Percentiles rank a stretch among this genome's conserved stretches.
These are phyloP conservation scores for Atractiella rhizophila DNA, from an alignment of 768 basidiomycete species.

Conservation along the genomic window DNA sequence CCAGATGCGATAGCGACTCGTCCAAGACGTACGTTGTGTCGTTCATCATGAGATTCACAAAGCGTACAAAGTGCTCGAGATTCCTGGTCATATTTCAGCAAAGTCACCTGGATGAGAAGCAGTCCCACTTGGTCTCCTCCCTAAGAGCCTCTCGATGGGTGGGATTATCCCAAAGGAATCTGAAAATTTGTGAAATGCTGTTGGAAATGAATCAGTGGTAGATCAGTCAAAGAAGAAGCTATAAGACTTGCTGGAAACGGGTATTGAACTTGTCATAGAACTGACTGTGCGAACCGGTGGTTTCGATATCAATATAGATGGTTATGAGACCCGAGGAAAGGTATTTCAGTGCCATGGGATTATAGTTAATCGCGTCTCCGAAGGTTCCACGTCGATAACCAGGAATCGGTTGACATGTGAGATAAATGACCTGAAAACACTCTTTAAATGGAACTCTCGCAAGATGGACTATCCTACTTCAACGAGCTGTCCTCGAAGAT, in stretches of 20 bases:
- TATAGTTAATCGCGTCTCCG: constrained; percentile 54
- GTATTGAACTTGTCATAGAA: constrained; percentile 94
- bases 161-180: constrained; percentile 75
- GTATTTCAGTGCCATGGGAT: constrained; percentile 60
- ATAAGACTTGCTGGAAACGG: constrained; percentile 19
- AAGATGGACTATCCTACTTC: constrained; percentile 28
- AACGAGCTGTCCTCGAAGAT: constrained; percentile 85
- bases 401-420: constrained; percentile 36
- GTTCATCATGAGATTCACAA: constrained; percentile 95
- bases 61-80: constrained; percentile 77
- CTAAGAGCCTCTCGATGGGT: constrained; percentile 65
- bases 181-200: constrained; percentile 54
- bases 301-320: constrained; percentile 94
- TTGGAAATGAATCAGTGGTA: too few species aligned
- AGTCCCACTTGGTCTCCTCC: constrained; percentile 42
- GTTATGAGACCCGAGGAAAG: constrained; percentile 74
- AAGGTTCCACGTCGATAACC: constrained; percentile 42
- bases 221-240: too few species aligned
- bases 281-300: constrained; percentile 88
- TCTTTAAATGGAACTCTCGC: constrained; percentile 2
- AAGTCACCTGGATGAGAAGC: neutral
- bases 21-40: constrained; percentile 96
- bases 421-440: constrained; percentile 37
- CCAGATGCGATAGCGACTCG: constrained; percentile 68
- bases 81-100: constrained; percentile 28